phyloP scores from a whole-genome alignment of 2,329 filamentous ascomycete species.

The Fusarium torulosum region DNA sequence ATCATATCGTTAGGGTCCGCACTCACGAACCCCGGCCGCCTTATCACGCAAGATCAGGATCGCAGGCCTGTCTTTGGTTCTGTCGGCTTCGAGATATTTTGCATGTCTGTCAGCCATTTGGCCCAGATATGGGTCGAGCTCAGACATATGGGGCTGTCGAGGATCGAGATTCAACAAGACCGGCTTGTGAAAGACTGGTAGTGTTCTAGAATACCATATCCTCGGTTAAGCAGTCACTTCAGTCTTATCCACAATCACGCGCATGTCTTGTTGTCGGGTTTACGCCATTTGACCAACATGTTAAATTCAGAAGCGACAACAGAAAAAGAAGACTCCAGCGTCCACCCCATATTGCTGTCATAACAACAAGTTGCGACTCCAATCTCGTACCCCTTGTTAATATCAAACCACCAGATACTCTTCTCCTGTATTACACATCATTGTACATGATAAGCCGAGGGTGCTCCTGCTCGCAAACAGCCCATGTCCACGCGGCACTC shows the following conservation, averaged over 20 bases:
- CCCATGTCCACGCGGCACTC: constrained; percentile 57
- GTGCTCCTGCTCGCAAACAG: constrained; percentile 51
- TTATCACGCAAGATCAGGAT: constrained; percentile 31
- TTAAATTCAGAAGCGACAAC: constrained; percentile 7
- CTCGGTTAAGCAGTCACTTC: constrained; percentile 38
- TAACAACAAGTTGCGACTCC: constrained; percentile 1
- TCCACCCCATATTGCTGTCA: constrained; percentile 25
- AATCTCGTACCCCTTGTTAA: neutral
- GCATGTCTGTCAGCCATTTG: constrained; percentile 14
- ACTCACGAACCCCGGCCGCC: constrained; percentile 23
- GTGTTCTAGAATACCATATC: constrained; percentile 33
- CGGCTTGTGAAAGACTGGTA: constrained; percentile 33
- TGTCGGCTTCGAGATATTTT: constrained; percentile 22
- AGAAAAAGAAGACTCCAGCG: constrained; percentile 8
- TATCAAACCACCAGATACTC: constrained; percentile 37
- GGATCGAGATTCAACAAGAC: constrained; percentile 22
- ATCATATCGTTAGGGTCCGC: constrained; percentile 33
- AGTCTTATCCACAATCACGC: neutral
- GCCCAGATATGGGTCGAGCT: constrained; percentile 1
- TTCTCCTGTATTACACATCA: constrained; percentile 48
- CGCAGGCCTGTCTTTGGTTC: constrained; percentile 6
- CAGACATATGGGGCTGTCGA: neutral
- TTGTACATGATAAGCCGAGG: constrained; percentile 55
- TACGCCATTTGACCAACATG: constrained; percentile 15
- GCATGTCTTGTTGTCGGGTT: constrained; percentile 25